Percentiles rank a stretch among this genome's conserved stretches.
Evolutionary conservation across 257 asterid species (phyloP).

Genomic region (Galeopsis tetrahit): DNA sequence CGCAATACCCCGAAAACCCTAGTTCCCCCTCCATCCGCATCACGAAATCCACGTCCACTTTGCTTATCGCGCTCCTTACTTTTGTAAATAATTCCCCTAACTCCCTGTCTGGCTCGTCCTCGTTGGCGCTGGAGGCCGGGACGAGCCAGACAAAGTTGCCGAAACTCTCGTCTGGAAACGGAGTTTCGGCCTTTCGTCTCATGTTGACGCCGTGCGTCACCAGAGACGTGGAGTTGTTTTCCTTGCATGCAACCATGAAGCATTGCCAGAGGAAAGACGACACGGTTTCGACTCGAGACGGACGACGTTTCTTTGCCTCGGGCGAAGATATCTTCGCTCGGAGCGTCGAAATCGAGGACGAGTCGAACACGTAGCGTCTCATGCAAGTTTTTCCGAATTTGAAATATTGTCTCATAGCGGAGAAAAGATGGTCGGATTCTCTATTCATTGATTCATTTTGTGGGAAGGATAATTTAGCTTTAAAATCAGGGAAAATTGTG

Average conservation of each 20-base stretch:
- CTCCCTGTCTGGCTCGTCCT: conserved; percentile 12
- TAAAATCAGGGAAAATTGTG: conserved; percentile 27
- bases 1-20: conserved; percentile 44
- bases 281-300: conserved; percentile 43
- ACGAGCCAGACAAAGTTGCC: conserved; percentile 52
- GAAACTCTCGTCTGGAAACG: conserved; percentile 39
- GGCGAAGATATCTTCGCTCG: not conserved
- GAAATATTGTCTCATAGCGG: conserved; percentile 44
- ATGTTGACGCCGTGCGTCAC: conserved; percentile 51
- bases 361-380: conserved; percentile 46
- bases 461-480: conserved; percentile 39
- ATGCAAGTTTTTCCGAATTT: conserved; percentile 43
- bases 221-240: conserved; percentile 12
- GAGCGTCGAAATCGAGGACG: conserved; percentile 36
- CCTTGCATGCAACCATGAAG: conserved; percentile 36
- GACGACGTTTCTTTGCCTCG: conserved; percentile 19
- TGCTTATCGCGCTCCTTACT: conserved; percentile 36
- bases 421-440: conserved; percentile 40
- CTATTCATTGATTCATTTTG: conserved; percentile 38
- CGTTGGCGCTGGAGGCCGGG: conserved; percentile 33
- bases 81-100: conserved; percentile 31
- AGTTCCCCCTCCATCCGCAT: conserved; percentile 37
- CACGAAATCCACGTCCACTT: conserved; percentile 43
- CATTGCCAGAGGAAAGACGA: conserved; percentile 52
- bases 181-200: conserved; percentile 44